Evolutionary conservation across 2,329 filamentous ascomycete genomes (phyloP).

Genomic region (Sarocladium strictum): DNA sequence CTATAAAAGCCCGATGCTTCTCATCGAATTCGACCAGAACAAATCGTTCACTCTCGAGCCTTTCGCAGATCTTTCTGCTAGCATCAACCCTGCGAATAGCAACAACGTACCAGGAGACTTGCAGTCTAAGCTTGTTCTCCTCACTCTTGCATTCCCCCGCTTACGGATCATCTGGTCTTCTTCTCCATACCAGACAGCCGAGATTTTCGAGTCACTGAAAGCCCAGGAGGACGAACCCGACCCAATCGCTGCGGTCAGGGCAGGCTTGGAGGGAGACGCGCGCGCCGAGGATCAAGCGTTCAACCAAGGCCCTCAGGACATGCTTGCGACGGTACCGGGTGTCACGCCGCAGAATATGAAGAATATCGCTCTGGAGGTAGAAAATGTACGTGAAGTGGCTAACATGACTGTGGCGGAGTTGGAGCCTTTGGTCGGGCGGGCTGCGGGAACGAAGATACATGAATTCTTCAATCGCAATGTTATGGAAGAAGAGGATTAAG

Average conservation of each 20-base stretch:
- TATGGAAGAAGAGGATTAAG: slow-evolving; percentile 41
- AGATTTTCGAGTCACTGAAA: slow-evolving; percentile 94
- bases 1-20: slow-evolving; percentile 82
- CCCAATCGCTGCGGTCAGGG: slow-evolving; percentile 76
- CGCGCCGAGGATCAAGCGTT: slow-evolving; percentile 65
- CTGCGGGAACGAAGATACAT: slow-evolving; percentile 69
- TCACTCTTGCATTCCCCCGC: slow-evolving; percentile 86
- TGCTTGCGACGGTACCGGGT: slow-evolving; percentile 79
- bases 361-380: slow-evolving; percentile 64
- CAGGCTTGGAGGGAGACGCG: slow-evolving; percentile 56
- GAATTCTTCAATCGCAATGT: slow-evolving; percentile 71
- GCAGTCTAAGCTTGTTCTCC: slow-evolving; percentile 84
- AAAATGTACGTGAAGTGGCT: slow-evolving; percentile 74
- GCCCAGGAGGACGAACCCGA: slow-evolving; percentile 86
- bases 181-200: slow-evolving; percentile 90
- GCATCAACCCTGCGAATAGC: slow-evolving; percentile 31
- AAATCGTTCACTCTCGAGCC: slow-evolving; percentile 94
- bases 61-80: slow-evolving; percentile 61
- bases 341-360: slow-evolving; percentile 74
- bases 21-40: slow-evolving; percentile 97
- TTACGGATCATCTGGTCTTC: slow-evolving; percentile 91
- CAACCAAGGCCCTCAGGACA: slow-evolving; percentile 82
- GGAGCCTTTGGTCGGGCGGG: slow-evolving; percentile 66
- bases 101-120: slow-evolving; percentile 63
- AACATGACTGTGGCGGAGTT: slow-evolving; percentile 77